These are phyloP conservation scores for Monilinia aucupariae DNA, from an alignment of 2,329 filamentous ascomycete species.

Conservation along the genomic window DNA sequence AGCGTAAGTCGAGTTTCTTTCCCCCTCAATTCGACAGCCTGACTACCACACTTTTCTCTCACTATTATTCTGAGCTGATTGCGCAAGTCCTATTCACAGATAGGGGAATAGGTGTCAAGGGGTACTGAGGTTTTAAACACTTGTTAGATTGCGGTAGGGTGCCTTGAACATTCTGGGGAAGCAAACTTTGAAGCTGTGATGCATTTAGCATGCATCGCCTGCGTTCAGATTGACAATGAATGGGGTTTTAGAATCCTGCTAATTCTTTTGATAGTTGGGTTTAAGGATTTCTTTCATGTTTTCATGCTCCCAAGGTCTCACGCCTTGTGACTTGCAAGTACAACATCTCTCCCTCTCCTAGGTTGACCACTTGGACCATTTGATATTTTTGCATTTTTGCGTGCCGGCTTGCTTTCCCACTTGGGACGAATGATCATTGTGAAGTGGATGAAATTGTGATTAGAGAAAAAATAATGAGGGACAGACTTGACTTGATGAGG, in stretches of 20 bases:
- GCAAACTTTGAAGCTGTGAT: background rate
- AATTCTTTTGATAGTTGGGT: background rate
- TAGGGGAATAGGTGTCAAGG: background rate
- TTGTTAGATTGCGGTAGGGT: background rate
- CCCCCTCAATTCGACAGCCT: background rate
- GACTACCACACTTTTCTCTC: background rate
- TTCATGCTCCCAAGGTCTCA: too few species aligned
- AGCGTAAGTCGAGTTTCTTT: background rate
- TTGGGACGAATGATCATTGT: background rate
- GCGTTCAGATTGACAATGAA: background rate
- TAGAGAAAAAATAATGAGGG: too few species aligned
- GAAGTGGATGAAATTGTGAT: too few species aligned
- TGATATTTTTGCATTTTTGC: background rate
- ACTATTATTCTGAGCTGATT: background rate
- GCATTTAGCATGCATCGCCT: background rate
- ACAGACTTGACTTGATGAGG: too few species aligned
- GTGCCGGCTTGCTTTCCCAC: background rate
- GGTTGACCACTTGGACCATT: background rate
- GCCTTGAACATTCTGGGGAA: background rate
- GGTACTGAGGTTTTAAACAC: background rate
- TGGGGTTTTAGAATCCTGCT: background rate
- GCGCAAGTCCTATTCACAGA: background rate
- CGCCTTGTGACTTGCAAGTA: background rate
- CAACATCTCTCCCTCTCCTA: background rate
- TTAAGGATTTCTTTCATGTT: background rate